Conservation (phyloP, 495 filamentous ascomycete genomes). For the Tuber borchii region DNA sequence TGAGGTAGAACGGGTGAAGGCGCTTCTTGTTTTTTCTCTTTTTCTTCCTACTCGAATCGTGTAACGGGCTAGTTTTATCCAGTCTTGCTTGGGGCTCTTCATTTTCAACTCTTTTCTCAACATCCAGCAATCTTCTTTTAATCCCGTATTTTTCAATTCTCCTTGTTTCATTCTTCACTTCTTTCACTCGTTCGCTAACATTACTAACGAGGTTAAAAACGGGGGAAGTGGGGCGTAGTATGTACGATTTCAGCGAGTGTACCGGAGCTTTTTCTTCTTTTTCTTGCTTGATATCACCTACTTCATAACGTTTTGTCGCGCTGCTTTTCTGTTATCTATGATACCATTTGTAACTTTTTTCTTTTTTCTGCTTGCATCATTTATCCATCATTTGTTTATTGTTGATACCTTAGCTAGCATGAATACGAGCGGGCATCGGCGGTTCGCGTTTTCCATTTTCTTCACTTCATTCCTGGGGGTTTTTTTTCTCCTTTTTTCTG, state of each 20-base stretch:
- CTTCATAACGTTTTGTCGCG: not conserved
- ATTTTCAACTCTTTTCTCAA: not conserved
- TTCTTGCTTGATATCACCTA: not conserved
- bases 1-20: conserved; percentile 3
- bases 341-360: not conserved
- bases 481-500: not conserved
- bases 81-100: not conserved
- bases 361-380: not conserved
- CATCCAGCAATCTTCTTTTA: not conserved
- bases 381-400: not conserved
- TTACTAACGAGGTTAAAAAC: not conserved
- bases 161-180: not conserved
- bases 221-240: not conserved
- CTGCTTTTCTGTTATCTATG: not conserved
- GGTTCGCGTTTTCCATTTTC: not conserved
- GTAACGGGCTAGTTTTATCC: not conserved
- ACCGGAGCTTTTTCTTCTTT: not conserved
- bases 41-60: not conserved
- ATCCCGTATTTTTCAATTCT: not conserved
- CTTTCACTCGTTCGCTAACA: not conserved
- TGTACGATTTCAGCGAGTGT: not conserved
- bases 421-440: not conserved
- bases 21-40: not conserved
- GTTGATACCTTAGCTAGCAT: not conserved
- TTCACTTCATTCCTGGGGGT: not conserved